Base-by-base conservation (phyloP, 495 filamentous ascomycete species). In the Daldinia vernicosa region DNA sequence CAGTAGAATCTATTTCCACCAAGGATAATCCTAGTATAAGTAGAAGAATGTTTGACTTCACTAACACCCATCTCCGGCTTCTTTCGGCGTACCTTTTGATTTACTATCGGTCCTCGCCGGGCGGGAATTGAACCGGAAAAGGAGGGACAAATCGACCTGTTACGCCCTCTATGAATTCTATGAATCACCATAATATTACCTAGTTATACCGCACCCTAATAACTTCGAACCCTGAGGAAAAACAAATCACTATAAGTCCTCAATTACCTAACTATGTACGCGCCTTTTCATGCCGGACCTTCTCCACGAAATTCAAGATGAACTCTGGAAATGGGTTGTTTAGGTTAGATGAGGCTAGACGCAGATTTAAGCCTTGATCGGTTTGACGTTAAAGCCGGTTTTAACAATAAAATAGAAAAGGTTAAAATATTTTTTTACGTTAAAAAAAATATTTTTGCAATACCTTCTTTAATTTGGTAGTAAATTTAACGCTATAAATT, bases 201-300 rank as follows among this genome's bases (percentile, higher is more conserved):
- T 32, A 32, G 1, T 0, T 32, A 52, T 11, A n/a, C 30, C 45
- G 45, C 28, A 33, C 30, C 15, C 7, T n/a, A 57, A 6, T n/a
- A 57, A 6, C 39, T 55, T 65, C 47, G 64, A 67, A 67, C 14
- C 59, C 69, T 64, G 69, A 72, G 69, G 69, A 72, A 45, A 72
- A 62, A 17, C 19, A 57, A 62, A 45, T 7, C 24, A 6, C 12
- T 30, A 26, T 51, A 4, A 52, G 14, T n/a, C 26, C 22, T 30
- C 6, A 69, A 63, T 59, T 64, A 56, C 37, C 19, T 60, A 66
- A 67, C 28, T 28, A 24, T 28, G 27, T 28, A 24, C 37, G 27
- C 39, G 43, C 63, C 47, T 50, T 71, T 66, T 33, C 22, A 26
- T 17, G 2, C 60, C 22, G 37, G 39, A 17, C 6, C 24, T 51